Evolutionary conservation across 306 rosid genomes (phyloP).

Genomic region (Cercis canadensis): DNA sequence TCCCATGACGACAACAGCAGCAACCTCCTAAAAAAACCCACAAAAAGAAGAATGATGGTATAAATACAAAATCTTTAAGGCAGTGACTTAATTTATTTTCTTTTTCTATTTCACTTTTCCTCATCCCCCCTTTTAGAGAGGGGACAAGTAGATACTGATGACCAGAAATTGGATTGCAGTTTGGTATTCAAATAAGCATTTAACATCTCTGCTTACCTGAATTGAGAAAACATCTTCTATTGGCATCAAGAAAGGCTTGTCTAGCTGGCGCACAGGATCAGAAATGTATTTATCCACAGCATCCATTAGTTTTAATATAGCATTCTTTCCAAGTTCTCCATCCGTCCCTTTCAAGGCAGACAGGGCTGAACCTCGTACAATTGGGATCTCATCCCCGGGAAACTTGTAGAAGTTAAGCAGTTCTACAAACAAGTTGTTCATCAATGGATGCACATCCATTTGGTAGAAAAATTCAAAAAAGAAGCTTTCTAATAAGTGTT

Average conservation of each 20-base stretch:
- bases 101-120: no score
- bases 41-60: background rate
- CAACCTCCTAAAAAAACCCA: background rate
- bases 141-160: background rate
- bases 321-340: constrained; percentile 84
- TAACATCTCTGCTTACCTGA: constrained; percentile 54
- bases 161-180: constrained; percentile 8
- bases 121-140: no score
- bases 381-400: constrained; percentile 98
- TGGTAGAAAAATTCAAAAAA: background rate
- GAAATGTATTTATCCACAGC: constrained; percentile 89
- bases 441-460: constrained; percentile 25
- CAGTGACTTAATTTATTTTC: background rate
- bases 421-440: constrained; percentile 56
- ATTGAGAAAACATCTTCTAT: constrained; percentile 91
- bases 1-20: background rate
- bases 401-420: constrained; percentile 90
- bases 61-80: background rate
- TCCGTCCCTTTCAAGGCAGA: constrained; percentile 87
- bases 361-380: constrained; percentile 82
- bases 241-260: constrained; percentile 94
- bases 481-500: background rate
- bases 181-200: background rate
- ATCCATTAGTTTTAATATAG: constrained; percentile 82
- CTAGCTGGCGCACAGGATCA: constrained; percentile 87